Evolutionary conservation across 331 rosid species (phyloP).

Genomic region (Cydonia oblonga): DNA sequence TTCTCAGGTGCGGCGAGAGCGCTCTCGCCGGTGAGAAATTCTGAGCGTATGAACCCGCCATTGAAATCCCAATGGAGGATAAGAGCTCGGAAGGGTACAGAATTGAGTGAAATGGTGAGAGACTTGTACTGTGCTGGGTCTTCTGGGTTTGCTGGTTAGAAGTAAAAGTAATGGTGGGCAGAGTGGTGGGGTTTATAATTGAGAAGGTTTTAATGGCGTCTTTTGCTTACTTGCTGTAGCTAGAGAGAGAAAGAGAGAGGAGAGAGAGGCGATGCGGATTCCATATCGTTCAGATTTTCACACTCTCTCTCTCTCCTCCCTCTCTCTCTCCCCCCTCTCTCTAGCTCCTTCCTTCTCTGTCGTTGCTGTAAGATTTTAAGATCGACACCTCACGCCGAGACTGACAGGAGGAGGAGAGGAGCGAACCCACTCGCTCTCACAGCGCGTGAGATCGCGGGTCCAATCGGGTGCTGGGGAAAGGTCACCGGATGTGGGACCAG

Average conservation of each 20-base stretch:
- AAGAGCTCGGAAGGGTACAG: not conserved
- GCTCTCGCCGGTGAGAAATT: slow-evolving; percentile 56
- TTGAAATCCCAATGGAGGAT: slow-evolving; percentile 7
- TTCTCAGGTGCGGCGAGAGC: slow-evolving; percentile 58
- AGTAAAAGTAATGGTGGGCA: not conserved
- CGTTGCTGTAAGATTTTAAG: slow-evolving; percentile 22
- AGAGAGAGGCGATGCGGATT: not conserved
- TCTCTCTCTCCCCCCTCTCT: too few relatives aligned
- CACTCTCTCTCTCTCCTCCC: not conserved
- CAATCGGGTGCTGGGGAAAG: not conserved
- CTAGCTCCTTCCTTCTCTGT: not conserved
- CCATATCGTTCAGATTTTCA: not conserved
- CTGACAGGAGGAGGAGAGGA: slow-evolving; percentile 11
- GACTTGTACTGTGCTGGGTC: not conserved
- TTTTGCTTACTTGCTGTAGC: not conserved
- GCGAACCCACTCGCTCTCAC: not conserved
- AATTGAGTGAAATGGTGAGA: not conserved
- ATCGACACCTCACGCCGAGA: slow-evolving; percentile 20
- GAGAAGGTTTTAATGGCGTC: slow-evolving; percentile 11
- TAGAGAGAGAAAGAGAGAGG: not conserved
- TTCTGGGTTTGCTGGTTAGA: not conserved
- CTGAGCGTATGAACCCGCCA: slow-evolving; percentile 59
- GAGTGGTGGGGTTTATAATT: not conserved
- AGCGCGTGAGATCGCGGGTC: not conserved
- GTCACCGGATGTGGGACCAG: not conserved